phyloP scores from a whole-genome alignment of 768 basidiomycete genomes.

The Kondoa malvinella region DNA sequence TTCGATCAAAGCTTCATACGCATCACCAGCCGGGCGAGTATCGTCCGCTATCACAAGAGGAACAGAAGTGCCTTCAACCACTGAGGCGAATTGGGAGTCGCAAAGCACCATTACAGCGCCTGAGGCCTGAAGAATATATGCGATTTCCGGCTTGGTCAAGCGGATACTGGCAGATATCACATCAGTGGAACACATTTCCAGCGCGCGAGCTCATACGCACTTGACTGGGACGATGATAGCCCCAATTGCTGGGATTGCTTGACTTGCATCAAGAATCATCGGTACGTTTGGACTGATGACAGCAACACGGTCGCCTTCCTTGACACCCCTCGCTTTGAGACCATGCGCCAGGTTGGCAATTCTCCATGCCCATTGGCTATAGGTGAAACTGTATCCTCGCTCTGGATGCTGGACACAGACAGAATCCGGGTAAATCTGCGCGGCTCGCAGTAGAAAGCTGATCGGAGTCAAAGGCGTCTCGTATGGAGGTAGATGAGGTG shows the following conservation, averaged over 20 bases:
- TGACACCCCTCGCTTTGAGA: constrained; percentile 51
- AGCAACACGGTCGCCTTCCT: constrained; percentile 53
- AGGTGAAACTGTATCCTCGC: constrained; percentile 51
- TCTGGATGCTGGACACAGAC: constrained; percentile 59
- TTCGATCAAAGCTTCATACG: constrained; percentile 64
- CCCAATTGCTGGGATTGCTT: constrained; percentile 58
- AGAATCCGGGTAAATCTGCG: constrained; percentile 59
- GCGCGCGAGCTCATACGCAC: constrained; percentile 12
- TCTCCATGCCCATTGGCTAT: constrained; percentile 55
- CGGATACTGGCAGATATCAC: constrained; percentile 39
- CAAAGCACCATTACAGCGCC: constrained; percentile 55
- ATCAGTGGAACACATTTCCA: background rate
- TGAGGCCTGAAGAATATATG: constrained; percentile 66
- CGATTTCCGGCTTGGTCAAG: constrained; percentile 55
- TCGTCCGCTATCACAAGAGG: constrained; percentile 52
- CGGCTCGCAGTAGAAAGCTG: constrained; percentile 57
- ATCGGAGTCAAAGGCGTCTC: constrained; percentile 43
- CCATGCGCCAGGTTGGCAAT: constrained; percentile 76
- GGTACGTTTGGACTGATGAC: constrained; percentile 57
- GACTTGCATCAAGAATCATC: constrained; percentile 46
- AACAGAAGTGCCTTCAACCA: constrained; percentile 36
- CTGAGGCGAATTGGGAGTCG: constrained; percentile 52
- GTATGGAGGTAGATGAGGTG: constrained; percentile 9
- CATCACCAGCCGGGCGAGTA: constrained; percentile 50
- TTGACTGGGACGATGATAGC: constrained; percentile 61